These are phyloP conservation scores for Entomophthora muscae DNA, from an alignment of 371 early-diverging fungal genomes.

Conservation along the genomic window DNA sequence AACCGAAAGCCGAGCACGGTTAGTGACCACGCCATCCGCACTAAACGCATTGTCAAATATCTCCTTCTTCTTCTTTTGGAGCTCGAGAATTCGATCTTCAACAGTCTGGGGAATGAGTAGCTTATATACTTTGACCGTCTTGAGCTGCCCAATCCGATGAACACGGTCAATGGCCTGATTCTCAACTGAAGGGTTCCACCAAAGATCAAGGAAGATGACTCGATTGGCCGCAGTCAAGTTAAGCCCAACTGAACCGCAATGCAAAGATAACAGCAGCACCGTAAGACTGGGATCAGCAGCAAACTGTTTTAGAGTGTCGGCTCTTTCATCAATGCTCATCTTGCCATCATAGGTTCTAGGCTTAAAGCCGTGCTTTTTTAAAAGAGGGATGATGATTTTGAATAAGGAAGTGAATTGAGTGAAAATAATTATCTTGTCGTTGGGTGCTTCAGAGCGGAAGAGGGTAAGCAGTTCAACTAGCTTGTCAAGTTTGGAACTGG, in stretches of 20 bases:
- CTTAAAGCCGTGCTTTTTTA: constrained; percentile 28
- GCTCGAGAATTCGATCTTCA: neutral
- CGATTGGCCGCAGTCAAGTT: constrained; percentile 67
- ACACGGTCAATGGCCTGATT: constrained; percentile 78
- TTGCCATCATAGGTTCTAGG: constrained; percentile 31
- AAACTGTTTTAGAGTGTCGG: constrained; percentile 34
- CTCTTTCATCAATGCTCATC: constrained; percentile 36
- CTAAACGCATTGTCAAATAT: neutral
- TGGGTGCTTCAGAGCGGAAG: neutral
- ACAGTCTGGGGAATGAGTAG: neutral
- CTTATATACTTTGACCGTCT: neutral
- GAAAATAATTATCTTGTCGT: constrained; percentile 7
- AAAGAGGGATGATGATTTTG: constrained; percentile 21
- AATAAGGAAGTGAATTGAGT: constrained; percentile 7
- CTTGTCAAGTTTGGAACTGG: constrained; percentile 6
- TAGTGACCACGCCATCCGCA: neutral
- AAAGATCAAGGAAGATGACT: constrained; percentile 3
- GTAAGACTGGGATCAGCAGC: constrained; percentile 18
- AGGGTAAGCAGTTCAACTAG: neutral
- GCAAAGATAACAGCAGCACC: constrained; percentile 66
- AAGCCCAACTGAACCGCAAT: constrained; percentile 77
- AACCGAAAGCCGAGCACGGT: neutral
- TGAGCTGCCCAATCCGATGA: constrained; percentile 25
- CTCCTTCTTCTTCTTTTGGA: neutral
- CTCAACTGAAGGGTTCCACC: constrained; percentile 56